Evolutionary conservation across 176 grass and related monocot genomes (phyloP), one percentile per base, ranked within the genome.

Genomic region (Raddia guianensis): DNA sequence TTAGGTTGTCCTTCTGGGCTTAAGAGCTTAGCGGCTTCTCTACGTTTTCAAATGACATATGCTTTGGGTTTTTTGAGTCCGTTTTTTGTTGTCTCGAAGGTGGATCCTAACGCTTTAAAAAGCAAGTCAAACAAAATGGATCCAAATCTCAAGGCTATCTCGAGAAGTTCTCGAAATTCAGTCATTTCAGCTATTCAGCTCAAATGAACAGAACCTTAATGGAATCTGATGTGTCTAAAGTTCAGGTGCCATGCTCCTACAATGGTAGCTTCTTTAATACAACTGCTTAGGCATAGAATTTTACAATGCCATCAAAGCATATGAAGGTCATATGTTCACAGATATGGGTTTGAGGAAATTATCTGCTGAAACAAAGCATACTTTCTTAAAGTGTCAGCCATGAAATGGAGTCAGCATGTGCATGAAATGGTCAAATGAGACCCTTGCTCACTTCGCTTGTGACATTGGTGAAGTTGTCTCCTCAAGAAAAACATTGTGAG

Each of bases 381-480:
- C 15, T 65, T 65, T 14, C 74, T 78, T 19, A 65, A 8, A 78
- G 46, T 5, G 65, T 50, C 49, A 49, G 48, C 40, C 15, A 46
- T 68, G 79, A 72, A 79, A 40, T 66, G 18, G 20, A 66, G 46
- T 8, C 21, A 72, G 35, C 19, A 72, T 58, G 37, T 48, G 42
- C 46, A 58, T 58, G 15, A 74, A 13, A 45, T 58, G 51, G 43
- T 49, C 34, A 66, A 27, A 74, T 45, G 4, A 79, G 49, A 33
- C 21, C 65, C 37, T 40, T 40, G 37, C 2, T 78, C 47, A 61
- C 57, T 64, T 78, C 63, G 34, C 16, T 63, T 66, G 51, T 19
- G 15, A 66, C 15, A 47, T 53, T 82, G 37, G 37, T 40, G 37
- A 40, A 40, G 37, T 40, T 40, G 4, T 40, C 4, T 40, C 2